Percentiles rank a stretch among this genome's conserved stretches.
These are phyloP conservation scores for Trichoderma asperelloides DNA, from an alignment of 495 filamentous ascomycete genomes.

Conservation along the genomic window DNA sequence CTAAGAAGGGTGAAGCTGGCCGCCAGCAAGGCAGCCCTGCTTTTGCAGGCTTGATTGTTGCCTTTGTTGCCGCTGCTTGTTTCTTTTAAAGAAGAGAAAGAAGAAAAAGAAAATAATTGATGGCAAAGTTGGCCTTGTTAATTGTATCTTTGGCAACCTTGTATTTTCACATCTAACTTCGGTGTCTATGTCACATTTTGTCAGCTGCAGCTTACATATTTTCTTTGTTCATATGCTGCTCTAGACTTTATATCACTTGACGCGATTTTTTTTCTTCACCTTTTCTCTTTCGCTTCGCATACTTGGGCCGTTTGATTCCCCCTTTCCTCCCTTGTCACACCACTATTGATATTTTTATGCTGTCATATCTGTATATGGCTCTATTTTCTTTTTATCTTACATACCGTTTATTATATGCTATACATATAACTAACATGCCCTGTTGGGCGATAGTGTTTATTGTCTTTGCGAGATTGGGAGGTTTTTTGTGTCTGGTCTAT, in stretches of 20 bases:
- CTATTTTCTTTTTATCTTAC: background rate
- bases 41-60: conserved; percentile 39
- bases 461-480: conserved; percentile 1
- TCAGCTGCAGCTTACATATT: conserved; percentile 8
- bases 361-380: conserved; percentile 4
- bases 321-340: background rate
- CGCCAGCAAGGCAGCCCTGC: conserved; percentile 31
- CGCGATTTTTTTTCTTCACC: background rate
- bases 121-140: background rate
- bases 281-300: conserved; percentile 8
- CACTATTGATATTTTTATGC: background rate
- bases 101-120: background rate
- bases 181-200: conserved; percentile 5
- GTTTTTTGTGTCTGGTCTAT: background rate
- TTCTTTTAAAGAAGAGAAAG: conserved; percentile 24
- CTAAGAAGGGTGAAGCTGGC: conserved; percentile 29
- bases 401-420: conserved; percentile 6
- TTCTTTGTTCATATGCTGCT: background rate
- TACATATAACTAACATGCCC: background rate
- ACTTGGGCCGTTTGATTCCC: background rate
- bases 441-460: conserved; percentile 11
- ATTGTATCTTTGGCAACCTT: background rate
- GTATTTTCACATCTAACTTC: conserved; percentile 1
- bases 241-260: conserved; percentile 4
- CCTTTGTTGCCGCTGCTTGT: conserved; percentile 36